Conservation (phyloP, 75 land plant species). For the Selaginella moellendorffii region DNA sequence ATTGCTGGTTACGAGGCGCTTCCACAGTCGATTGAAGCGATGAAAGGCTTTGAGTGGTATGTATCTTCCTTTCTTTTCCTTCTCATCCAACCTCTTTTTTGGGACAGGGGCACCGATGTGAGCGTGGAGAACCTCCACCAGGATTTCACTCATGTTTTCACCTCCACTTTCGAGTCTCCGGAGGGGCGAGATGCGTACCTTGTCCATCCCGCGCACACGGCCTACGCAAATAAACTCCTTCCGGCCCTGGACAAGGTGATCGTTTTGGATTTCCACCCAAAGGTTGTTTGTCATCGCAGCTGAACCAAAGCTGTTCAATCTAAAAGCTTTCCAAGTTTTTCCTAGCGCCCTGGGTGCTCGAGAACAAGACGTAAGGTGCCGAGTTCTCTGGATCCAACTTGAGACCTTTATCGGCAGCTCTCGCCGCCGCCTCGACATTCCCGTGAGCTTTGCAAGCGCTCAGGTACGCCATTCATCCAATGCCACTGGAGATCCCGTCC, state of each 20-base stretch:
- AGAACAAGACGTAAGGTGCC: no score
- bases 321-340: no score
- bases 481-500: no score
- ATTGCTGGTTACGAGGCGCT: not conserved
- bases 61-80: not conserved
- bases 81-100: not conserved
- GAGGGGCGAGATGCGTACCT: slow-evolving; percentile 74
- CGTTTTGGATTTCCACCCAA: slow-evolving; percentile 37
- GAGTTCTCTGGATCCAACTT: no score
- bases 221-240: slow-evolving; percentile 43
- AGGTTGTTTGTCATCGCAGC: not conserved
- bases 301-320: no score
- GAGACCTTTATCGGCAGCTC: no score
- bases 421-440: no score
- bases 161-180: slow-evolving; percentile 56
- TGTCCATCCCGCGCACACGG: slow-evolving; percentile 57
- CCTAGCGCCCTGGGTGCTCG: no score
- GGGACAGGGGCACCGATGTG: slow-evolving; percentile 69
- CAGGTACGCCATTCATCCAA: no score
- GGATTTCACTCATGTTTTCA: slow-evolving; percentile 81
- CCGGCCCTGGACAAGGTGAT: slow-evolving; percentile 47
- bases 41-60: not conserved
- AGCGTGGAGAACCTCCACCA: slow-evolving; percentile 83
- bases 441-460: no score
- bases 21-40: not conserved